Evolutionary conservation across 2,329 filamentous ascomycete species (phyloP).

Genomic region (Teratosphaeriaceae sp.): DNA sequence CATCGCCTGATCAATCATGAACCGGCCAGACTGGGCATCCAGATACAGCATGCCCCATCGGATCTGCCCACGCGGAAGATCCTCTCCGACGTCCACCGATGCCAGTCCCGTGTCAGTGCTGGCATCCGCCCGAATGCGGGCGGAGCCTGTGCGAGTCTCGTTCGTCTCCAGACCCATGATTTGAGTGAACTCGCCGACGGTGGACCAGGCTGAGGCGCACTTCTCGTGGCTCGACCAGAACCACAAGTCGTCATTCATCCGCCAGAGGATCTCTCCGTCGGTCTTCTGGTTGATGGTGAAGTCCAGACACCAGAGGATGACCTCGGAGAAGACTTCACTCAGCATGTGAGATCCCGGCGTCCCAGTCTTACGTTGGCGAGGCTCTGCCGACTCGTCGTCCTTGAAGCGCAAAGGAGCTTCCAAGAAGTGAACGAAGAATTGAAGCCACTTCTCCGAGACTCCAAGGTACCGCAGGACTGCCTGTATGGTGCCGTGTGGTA

Average conservation of each 20-base stretch:
- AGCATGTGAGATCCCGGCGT: constrained; percentile 3
- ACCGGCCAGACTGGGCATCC: neutral
- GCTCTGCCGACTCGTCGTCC: constrained; percentile 1
- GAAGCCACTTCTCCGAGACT: constrained; percentile 3
- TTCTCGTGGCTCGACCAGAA: constrained; percentile 3
- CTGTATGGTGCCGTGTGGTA: constrained; percentile 2
- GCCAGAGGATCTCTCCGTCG: constrained; percentile 3
- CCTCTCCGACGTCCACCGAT: neutral
- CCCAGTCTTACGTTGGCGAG: constrained; percentile 3
- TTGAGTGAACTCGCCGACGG: neutral
- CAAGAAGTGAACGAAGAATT: constrained; percentile 3
- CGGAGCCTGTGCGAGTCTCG: neutral
- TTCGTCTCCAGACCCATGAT: constrained; percentile 2
- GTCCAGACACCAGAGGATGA: constrained; percentile 1
- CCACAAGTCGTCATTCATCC: constrained; percentile 3
- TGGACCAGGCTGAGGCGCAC: neutral
- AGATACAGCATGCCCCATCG: constrained; percentile 5
- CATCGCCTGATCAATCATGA: constrained; percentile 4
- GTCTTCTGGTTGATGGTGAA: constrained; percentile 3
- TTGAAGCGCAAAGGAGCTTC: constrained; percentile 3
- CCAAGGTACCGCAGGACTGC: constrained; percentile 1
- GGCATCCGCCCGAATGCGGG: neutral
- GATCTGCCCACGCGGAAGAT: constrained; percentile 3
- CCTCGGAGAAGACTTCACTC: constrained; percentile 3
- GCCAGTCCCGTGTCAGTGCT: neutral